Evolutionary conservation across 2,329 filamentous ascomycete species (phyloP).

Genomic region (Fusarium citri): DNA sequence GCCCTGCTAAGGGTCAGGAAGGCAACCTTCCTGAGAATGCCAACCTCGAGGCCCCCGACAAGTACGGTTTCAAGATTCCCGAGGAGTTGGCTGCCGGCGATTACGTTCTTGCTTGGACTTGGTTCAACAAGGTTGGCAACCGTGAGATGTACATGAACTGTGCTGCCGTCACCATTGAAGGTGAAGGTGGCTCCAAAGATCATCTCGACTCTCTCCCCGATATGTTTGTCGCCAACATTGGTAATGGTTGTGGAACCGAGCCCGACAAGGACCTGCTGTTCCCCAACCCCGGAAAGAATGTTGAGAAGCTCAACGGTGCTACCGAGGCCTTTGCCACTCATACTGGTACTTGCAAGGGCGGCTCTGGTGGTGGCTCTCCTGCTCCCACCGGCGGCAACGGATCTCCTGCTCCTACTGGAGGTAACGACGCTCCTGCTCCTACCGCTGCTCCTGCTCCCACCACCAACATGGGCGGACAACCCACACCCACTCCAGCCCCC

Average conservation of each 20-base stretch:
- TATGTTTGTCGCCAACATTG: slow-evolving; percentile 76
- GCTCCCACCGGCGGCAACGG: too few relatives aligned
- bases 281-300: slow-evolving; percentile 69
- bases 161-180: slow-evolving; percentile 76
- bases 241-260: slow-evolving; percentile 63
- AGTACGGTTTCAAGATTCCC: slow-evolving; percentile 79
- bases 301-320: too few relatives aligned
- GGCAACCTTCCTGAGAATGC: slow-evolving; percentile 70
- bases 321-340: too few relatives aligned
- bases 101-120: slow-evolving; percentile 89
- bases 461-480: too few relatives aligned
- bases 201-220: slow-evolving; percentile 74
- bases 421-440: too few relatives aligned
- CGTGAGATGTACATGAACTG: slow-evolving; percentile 99
- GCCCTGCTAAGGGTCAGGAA: slow-evolving; percentile 69
- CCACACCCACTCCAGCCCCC: slow-evolving; percentile 1
- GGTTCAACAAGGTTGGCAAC: slow-evolving; percentile 94
- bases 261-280: slow-evolving; percentile 67
- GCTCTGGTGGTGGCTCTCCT: too few relatives aligned
- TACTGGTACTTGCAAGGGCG: too few relatives aligned
- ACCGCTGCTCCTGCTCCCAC: too few relatives aligned
- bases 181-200: slow-evolving; percentile 59
- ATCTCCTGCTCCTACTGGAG: too few relatives aligned
- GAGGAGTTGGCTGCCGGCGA: slow-evolving; percentile 77
- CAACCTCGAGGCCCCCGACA: slow-evolving; percentile 59